These are phyloP conservation scores for Aspergillus calidoustus DNA, from an alignment of 2,329 filamentous ascomycete species.

Conservation along the genomic window DNA sequence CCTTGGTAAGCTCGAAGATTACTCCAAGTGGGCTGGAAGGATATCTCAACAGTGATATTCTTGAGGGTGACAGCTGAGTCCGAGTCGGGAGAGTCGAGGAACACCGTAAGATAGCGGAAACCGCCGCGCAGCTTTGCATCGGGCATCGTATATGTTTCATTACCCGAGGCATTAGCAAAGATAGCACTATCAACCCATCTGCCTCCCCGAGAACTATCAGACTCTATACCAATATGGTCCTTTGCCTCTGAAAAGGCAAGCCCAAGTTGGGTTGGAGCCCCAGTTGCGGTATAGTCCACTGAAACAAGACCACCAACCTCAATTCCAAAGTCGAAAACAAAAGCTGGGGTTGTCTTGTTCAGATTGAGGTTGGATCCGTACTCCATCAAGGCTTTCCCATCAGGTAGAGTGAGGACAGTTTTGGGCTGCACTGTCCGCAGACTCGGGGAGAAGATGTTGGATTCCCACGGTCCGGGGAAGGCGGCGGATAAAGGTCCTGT, in stretches of 20 bases:
- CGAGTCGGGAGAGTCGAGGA: background rate
- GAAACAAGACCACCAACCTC: background rate
- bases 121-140: background rate
- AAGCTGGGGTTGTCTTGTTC: background rate
- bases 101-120: conserved; percentile 1
- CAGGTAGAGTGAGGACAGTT: background rate
- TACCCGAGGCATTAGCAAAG: background rate
- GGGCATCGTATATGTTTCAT: background rate
- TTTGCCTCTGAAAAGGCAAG: conserved; percentile 2
- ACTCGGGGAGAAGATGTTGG: background rate
- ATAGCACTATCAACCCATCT: background rate
- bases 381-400: background rate
- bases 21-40: background rate
- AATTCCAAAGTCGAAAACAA: conserved; percentile 1
- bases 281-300: background rate
- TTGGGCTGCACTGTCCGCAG: background rate
- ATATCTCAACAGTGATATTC: background rate
- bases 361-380: background rate
- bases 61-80: background rate
- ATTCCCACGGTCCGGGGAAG: background rate
- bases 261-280: background rate
- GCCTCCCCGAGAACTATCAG: background rate
- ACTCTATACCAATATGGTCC: background rate
- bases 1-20: conserved; percentile 55
- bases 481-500: background rate